phyloP scores from a whole-genome alignment of 257 asterid genomes.

The Jaltomata sinuosa region DNA sequence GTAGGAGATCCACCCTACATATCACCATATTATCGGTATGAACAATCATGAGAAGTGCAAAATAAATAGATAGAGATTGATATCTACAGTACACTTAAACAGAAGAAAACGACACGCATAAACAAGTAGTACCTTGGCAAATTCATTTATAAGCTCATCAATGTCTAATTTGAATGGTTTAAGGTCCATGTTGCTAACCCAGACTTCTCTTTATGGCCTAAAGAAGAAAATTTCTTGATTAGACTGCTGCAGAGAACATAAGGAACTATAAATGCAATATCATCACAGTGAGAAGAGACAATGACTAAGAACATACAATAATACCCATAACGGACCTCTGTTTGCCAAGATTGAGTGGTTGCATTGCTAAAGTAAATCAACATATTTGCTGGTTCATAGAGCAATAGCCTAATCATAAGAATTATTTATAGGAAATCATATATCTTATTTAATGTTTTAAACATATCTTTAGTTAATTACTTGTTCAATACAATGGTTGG shows the following conservation, averaged over 20 bases:
- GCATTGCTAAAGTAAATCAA: neutral
- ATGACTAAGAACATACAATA: neutral
- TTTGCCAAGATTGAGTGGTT: neutral
- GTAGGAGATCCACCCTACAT: slow-evolving; percentile 45
- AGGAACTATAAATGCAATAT: neutral
- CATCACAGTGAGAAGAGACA: neutral
- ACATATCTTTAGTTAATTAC: neutral
- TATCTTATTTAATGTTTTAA: neutral
- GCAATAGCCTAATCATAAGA: neutral
- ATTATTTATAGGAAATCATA: neutral
- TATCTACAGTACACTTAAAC: neutral
- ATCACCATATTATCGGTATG: neutral
- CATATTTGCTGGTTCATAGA: neutral
- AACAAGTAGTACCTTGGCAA: slow-evolving; percentile 32
- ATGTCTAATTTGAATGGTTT: slow-evolving; percentile 70
- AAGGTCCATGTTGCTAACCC: slow-evolving; percentile 40
- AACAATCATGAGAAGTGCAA: neutral
- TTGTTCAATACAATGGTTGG: neutral
- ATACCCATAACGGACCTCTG: neutral
- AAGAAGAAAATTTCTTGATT: neutral
- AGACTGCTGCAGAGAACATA: neutral
- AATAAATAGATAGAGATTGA: neutral
- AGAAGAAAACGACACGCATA: neutral
- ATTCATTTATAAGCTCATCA: slow-evolving; percentile 65
- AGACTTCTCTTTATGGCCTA: neutral